phyloP scores from a whole-genome alignment of 192 early-diverging fungal genomes.

The Coemansia sp. region DNA sequence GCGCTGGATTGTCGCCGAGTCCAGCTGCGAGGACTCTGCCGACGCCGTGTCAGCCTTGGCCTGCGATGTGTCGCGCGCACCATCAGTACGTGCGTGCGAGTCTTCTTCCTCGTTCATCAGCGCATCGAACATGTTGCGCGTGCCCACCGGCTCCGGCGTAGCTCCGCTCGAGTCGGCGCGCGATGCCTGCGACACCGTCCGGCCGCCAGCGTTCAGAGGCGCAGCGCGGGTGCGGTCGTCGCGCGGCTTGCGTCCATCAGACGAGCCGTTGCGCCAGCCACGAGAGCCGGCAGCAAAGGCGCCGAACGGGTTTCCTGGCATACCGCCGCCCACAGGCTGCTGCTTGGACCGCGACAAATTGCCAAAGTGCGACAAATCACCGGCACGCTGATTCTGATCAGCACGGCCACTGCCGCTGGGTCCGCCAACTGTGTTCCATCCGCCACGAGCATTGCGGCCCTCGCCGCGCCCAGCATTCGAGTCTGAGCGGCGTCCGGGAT shows the following conservation, averaged over 20 bases:
- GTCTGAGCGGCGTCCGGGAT: slow-evolving; percentile 58
- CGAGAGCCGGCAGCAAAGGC: slow-evolving; percentile 54
- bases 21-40: slow-evolving; percentile 28
- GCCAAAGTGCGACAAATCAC: slow-evolving; percentile 77
- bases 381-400: slow-evolving; percentile 59
- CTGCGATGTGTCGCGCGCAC: slow-evolving; percentile 26
- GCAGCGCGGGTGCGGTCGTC: slow-evolving; percentile 25
- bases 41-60: slow-evolving; percentile 13
- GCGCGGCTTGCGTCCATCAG: slow-evolving; percentile 44
- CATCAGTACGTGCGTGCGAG: slow-evolving; percentile 23
- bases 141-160: slow-evolving; percentile 49
- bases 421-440: slow-evolving; percentile 64
- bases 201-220: slow-evolving; percentile 34
- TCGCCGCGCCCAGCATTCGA: slow-evolving; percentile 63
- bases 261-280: slow-evolving; percentile 40
- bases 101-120: slow-evolving; percentile 48
- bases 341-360: slow-evolving; percentile 62
- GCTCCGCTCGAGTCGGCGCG: slow-evolving; percentile 49
- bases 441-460: slow-evolving; percentile 30
- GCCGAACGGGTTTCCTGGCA: slow-evolving; percentile 39
- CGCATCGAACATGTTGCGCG: slow-evolving; percentile 52
- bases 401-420: slow-evolving; percentile 64
- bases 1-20: slow-evolving; percentile 53
- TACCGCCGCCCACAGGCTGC: not conserved
- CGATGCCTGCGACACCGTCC: slow-evolving; percentile 50